phyloP scores from a whole-genome alignment of 768 basidiomycete species.

The Rhizopogon vulgaris region DNA sequence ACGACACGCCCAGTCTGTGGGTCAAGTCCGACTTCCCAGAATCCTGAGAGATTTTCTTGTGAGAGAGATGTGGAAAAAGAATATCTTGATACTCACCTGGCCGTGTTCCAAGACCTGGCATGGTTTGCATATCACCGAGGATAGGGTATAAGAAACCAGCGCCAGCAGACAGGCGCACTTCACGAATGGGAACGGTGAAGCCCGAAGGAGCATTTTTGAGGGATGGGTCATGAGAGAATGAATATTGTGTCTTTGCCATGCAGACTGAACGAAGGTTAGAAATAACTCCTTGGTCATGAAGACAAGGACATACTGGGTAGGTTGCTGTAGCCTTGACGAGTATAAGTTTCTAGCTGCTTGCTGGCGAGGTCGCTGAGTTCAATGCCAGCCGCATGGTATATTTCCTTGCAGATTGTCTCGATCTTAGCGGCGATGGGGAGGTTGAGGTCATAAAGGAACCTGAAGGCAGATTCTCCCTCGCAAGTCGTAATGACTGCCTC shows the following conservation, averaged over 20 bases:
- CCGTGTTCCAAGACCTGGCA: constrained; percentile 92
- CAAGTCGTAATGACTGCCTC: constrained; percentile 88
- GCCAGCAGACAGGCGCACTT: constrained; percentile 83
- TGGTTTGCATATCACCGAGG: constrained; percentile 95
- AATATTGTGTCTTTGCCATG: constrained; percentile 98
- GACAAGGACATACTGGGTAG: constrained; percentile 59
- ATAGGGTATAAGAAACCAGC: constrained; percentile 96
- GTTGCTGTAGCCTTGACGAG: constrained; percentile 76
- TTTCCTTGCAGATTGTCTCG: constrained; percentile 75
- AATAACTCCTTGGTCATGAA: constrained; percentile 2
- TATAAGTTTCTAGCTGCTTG: constrained; percentile 86
- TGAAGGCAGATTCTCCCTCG: constrained; percentile 78
- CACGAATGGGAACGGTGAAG: constrained; percentile 89
- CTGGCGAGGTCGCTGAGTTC: constrained; percentile 79
- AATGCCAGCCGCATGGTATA: constrained; percentile 92
- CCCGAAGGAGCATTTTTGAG: constrained; percentile 88
- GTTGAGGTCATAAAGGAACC: constrained; percentile 87
- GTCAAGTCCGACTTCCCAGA: constrained; percentile 88
- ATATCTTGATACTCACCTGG: constrained; percentile 49
- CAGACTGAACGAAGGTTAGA: constrained; percentile 51
- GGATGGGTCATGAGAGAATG: constrained; percentile 91
- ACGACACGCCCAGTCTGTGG: constrained; percentile 74
- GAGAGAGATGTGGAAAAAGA: constrained; percentile 2
- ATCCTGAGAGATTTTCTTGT: constrained; percentile 41
- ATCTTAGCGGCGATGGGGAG: constrained; percentile 88